Conservation (phyloP, 2,329 filamentous ascomycete genomes). For the Bipolaris cookei region DNA sequence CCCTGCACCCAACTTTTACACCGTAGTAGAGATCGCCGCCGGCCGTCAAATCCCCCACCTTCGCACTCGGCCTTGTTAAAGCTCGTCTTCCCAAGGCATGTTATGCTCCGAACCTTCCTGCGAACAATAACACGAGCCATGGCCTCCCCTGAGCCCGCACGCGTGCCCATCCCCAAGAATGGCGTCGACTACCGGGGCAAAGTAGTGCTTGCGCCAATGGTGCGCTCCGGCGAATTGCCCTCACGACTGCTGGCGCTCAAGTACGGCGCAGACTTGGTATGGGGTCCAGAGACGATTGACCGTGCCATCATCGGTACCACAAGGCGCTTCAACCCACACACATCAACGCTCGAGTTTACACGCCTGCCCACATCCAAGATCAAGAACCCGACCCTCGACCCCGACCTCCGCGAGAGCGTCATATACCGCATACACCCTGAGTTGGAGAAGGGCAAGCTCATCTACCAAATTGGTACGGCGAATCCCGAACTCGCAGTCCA, state of each 20-base stretch:
- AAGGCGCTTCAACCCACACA: constrained; percentile 75
- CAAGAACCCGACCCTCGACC: constrained; percentile 62
- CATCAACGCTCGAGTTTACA: constrained; percentile 83
- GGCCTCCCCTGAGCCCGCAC: constrained; percentile 52
- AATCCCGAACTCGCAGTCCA: constrained; percentile 81
- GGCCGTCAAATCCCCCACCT: constrained; percentile 2
- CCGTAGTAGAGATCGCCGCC: background rate
- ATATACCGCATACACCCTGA: constrained; percentile 85
- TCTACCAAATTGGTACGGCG: constrained; percentile 92
- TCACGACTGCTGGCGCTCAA: constrained; percentile 86
- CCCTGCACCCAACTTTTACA: constrained; percentile 22
- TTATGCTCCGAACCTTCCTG: constrained; percentile 49
- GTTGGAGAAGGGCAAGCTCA: constrained; percentile 74
- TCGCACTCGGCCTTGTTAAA: constrained; percentile 4
- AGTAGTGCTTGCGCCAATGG: constrained; percentile 95
- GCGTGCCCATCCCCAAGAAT: constrained; percentile 81
- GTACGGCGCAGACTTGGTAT: constrained; percentile 96
- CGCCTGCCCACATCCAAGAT: constrained; percentile 74
- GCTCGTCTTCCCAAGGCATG: constrained; percentile 31
- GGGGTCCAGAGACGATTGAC: constrained; percentile 97
- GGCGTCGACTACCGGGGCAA: constrained; percentile 95
- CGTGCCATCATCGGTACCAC: constrained; percentile 87
- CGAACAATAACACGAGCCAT: constrained; percentile 39
- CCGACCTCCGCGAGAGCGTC: constrained; percentile 65
- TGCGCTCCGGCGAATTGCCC: constrained; percentile 93